Percentiles rank a stretch among this genome's conserved stretches.
phyloP scores from a whole-genome alignment of 2,329 filamentous ascomycete genomes.

The Trichophyton equinum region DNA sequence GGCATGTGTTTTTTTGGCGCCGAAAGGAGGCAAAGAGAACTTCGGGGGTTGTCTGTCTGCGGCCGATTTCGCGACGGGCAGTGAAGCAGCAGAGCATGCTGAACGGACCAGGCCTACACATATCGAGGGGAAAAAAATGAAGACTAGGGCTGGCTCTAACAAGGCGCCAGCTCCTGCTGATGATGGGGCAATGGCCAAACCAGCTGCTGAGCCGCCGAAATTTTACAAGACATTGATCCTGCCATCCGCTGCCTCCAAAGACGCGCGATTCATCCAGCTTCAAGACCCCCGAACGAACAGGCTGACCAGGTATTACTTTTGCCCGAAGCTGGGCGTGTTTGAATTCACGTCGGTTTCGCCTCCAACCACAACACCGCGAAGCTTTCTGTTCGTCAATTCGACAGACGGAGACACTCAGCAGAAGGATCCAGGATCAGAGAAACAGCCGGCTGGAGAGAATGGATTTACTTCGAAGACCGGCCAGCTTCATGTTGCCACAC shows the following conservation, averaged over 20 bases:
- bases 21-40: background rate
- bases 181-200: background rate
- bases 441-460: conserved; percentile 4
- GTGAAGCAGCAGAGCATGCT: background rate
- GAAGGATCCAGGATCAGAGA: background rate
- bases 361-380: conserved; percentile 39
- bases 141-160: background rate
- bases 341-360: conserved; percentile 49
- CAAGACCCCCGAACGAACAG: conserved; percentile 40
- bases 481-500: conserved; percentile 71
- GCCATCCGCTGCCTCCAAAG: conserved; percentile 39
- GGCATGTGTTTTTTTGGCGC: background rate
- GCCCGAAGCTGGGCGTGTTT: conserved; percentile 45
- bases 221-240: conserved; percentile 44
- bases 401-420: conserved; percentile 13
- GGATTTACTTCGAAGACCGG: conserved; percentile 53
- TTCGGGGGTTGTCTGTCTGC: too few relatives aligned
- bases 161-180: background rate
- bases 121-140: background rate
- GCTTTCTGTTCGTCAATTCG: conserved; percentile 39
- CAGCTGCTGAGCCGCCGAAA: conserved; percentile 11
- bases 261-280: conserved; percentile 45
- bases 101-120: background rate
- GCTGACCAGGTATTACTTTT: conserved; percentile 45
- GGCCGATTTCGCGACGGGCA: too few relatives aligned